Percentiles rank a stretch among this genome's conserved stretches.
phyloP scores from a whole-genome alignment of 192 early-diverging fungal genomes.

The Linnemannia hyalina region DNA sequence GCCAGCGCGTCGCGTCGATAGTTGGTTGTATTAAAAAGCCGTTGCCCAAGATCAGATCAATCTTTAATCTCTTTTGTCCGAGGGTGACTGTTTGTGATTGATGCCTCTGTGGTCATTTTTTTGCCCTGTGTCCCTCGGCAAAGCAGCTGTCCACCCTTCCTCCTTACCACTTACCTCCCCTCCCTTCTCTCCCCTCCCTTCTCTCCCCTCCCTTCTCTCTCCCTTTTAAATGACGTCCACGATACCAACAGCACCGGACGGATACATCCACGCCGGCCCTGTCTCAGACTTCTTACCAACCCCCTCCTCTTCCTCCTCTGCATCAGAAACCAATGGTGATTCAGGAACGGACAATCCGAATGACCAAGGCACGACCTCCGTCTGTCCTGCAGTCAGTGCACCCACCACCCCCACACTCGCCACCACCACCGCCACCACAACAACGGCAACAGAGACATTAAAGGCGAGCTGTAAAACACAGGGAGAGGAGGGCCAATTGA shows the following conservation, averaged over 20 bases:
- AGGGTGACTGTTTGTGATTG: too few relatives aligned
- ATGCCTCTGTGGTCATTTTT: too few relatives aligned
- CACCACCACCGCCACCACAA: background rate
- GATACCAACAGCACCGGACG: slow-evolving; percentile 18
- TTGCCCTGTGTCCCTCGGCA: too few relatives aligned
- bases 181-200: background rate
- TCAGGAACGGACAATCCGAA: background rate
- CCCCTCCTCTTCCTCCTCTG: background rate
- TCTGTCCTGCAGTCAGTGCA: background rate
- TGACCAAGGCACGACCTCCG: background rate
- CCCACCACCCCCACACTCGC: slow-evolving; percentile 6
- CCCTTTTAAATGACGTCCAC: background rate
- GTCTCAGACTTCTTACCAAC: slow-evolving; percentile 32
- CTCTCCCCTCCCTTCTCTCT: background rate
- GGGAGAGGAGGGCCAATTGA: slow-evolving; percentile 13
- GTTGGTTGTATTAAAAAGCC: background rate
- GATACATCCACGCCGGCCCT: slow-evolving; percentile 32
- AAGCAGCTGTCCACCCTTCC: background rate
- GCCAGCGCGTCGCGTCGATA: background rate
- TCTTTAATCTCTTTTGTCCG: too few relatives aligned
- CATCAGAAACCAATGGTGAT: background rate
- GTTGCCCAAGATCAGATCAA: background rate
- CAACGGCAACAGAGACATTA: background rate
- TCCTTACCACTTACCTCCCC: background rate
- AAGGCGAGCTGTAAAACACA: slow-evolving; percentile 1